These are phyloP conservation scores for Tolypocladium guangdongense DNA, from an alignment of 2,329 filamentous ascomycete species.

Conservation along the genomic window DNA sequence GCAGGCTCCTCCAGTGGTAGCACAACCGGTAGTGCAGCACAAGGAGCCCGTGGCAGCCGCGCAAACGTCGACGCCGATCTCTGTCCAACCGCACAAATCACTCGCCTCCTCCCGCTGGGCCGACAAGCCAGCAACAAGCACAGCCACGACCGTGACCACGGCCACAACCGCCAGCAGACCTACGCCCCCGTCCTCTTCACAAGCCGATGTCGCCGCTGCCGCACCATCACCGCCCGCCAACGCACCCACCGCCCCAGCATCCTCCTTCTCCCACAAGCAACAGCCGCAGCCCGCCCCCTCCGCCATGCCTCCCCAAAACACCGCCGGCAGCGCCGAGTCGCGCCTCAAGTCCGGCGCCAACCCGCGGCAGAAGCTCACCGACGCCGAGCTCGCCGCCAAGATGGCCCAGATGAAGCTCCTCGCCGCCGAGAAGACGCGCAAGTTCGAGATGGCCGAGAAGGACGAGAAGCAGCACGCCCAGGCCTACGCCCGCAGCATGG, in stretches of 20 bases:
- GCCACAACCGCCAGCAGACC: not conserved
- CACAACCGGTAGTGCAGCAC: not conserved
- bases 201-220: constrained; percentile 4
- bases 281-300: constrained; percentile 4
- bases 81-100: constrained; percentile 6
- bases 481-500: constrained; percentile 43
- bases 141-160: not conserved
- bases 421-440: constrained; percentile 45
- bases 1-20: constrained; percentile 2
- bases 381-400: constrained; percentile 45
- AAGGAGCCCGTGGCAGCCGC: not conserved
- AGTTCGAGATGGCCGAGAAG: constrained; percentile 46
- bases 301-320: constrained; percentile 10
- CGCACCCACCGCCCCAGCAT: not conserved
- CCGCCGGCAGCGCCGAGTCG: constrained; percentile 24
- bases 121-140: constrained; percentile 15
- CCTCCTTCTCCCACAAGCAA: constrained; percentile 9
- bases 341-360: constrained; percentile 45
- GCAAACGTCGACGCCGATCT: not conserved
- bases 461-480: constrained; percentile 45
- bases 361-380: constrained; percentile 49
- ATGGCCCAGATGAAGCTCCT: constrained; percentile 51
- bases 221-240: constrained; percentile 5
- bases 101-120: constrained; percentile 23
- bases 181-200: not conserved